A percentile compares a stretch with the other conserved stretches of the same genome.
Conservation (phyloP, 305 asterid species). For the Andrographis paniculata region DNA sequence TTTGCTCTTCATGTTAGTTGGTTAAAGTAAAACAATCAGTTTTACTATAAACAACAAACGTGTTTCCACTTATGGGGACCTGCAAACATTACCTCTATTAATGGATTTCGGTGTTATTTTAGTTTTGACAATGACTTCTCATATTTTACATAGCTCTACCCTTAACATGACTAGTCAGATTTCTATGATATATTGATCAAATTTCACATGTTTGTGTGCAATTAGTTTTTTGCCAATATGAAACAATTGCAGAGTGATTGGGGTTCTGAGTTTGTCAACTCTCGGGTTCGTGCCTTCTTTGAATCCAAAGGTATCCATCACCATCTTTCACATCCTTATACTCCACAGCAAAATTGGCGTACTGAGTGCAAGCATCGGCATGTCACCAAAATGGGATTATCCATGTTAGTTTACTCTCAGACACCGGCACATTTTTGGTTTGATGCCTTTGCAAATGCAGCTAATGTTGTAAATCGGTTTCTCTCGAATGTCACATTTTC, state of each 20-base stretch:
- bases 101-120: neutral
- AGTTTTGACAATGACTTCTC: neutral
- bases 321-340: neutral
- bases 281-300: neutral
- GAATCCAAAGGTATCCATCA: neutral
- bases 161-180: neutral
- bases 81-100: neutral
- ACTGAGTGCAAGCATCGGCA: neutral
- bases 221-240: neutral
- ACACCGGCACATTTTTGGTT: neutral
- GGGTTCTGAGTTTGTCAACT: neutral
- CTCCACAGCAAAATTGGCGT: neutral
- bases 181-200: neutral
- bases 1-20: too few species aligned
- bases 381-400: neutral
- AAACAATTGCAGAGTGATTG: neutral
- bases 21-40: too few species aligned
- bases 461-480: neutral
- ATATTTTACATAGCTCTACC: neutral
- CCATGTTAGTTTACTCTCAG: neutral
- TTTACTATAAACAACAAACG: too few species aligned
- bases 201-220: neutral
- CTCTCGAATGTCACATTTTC: neutral
- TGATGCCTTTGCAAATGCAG: neutral
- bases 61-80: slow-evolving; percentile 4